Evolutionary conservation across 371 early-diverging fungal genomes (phyloP), one percentile per base, ranked within the genome.

Genomic region (Coemansia sp.): DNA sequence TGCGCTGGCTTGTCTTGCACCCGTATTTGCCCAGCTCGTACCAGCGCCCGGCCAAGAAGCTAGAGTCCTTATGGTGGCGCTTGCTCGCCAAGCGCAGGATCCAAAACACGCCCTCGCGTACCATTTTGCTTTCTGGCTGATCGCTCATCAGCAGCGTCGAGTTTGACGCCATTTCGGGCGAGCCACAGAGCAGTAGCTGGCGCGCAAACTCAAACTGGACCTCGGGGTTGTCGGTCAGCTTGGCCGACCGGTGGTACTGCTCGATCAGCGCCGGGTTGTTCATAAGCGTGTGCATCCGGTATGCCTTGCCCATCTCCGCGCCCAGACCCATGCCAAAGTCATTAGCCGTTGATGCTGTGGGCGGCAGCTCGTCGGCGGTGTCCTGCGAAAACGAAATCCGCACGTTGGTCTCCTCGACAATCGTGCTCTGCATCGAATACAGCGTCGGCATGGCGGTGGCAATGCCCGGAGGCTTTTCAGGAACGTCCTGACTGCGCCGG

Each of bases 141-240:
- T 51, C 42, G 50, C 54, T 34, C 55, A 50, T 52, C n/a, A 74
- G 49, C 14, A 65, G 54, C 47, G 39, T 14, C 4, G 55, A 12
- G 8, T 61, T 45, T 36, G 65, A 64, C 4, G 76, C 76, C 57
- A 72, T 57, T 9, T 76, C 76, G 16, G 69, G 40, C 31, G 74
- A 69, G 4, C 74, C 74, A 20, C 74, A 74, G 11, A 74, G 66
- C 20, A 76, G 64, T 38, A 76, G 68, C 52, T 69, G 72, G 60
- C 85, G 85, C 4, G 88, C 88, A 72, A 86, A 89, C 20, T 87
- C 83, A 51, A 86, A 64, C 65, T 89, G 90, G 26, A 82, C 83
- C 10, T 84, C 74, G 7, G 77, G 72, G 57, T 87, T 81, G 43
- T 81, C 80, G 6, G 88, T 86, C 60, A 86, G 82, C 61, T 77